Base-by-base conservation (phyloP, 768 basidiomycete species). In the Steccherinum ochraceum region DNA sequence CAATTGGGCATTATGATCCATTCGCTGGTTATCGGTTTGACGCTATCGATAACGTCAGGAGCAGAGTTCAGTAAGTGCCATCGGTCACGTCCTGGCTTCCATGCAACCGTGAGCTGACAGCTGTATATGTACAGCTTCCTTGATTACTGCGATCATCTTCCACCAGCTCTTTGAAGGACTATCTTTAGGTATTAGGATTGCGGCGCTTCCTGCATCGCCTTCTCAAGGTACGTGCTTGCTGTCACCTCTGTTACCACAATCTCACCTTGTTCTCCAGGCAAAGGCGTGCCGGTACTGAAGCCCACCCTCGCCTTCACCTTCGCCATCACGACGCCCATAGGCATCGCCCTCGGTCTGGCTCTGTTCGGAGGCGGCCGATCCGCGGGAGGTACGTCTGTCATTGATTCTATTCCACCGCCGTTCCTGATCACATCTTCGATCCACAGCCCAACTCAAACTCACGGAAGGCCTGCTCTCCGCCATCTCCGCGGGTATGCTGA, bases 1-100 rank as follows among this genome's bases (percentile, higher is more conserved):
- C 86, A 94, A 77, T 60, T 86, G 2, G 81, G 92, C 43, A 89
- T 94, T 58, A 86, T 93, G 88, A 75, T 93, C 46, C 81, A 93
- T 61, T 85, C 89, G 2, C 62, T 92, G 43, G 79, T 91, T 25
- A 88, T 92, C 51, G 89, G 89, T 2, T 63, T 91, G 19, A 91
- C 89, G 3, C 69, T 91, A 18, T 77, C 86, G 1, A 78, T 91
- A 49, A 79, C 85, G 3, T 70, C 75, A 4, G 84, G 86, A 16
- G 57, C 78, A 1, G 86, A 89, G 48, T 89, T 91, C 54, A 75
- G 87, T 88, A 52, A 52, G 83, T 76, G 20, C 24, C 24, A n/a
- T n/a, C n/a, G n/a, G n/a, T n/a, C n/a, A n/a, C n/a, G n/a, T n/a
- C n/a, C n/a, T n/a, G n/a, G n/a, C n/a, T n/a, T n/a, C n/a, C n/a